phyloP scores from a whole-genome alignment of 2,329 filamentous ascomycete species.

The Colletotrichum camelliae region DNA sequence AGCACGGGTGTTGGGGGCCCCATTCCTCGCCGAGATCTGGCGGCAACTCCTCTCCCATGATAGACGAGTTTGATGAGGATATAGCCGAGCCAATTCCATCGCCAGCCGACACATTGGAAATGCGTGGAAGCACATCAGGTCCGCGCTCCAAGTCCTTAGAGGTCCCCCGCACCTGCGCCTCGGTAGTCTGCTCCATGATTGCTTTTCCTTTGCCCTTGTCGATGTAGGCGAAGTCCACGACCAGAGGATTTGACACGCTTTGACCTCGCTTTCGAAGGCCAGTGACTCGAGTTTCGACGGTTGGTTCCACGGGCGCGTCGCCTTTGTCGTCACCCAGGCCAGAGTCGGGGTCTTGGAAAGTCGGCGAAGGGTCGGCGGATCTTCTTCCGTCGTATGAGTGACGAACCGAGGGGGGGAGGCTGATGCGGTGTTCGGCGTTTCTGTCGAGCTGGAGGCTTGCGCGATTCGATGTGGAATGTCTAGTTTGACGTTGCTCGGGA shows the following conservation, averaged over 20 bases:
- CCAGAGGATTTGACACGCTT: conserved; percentile 29
- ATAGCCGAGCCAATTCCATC: conserved; percentile 60
- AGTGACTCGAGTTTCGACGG: conserved; percentile 19
- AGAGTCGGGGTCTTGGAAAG: conserved; percentile 22
- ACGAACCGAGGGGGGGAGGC: conserved; percentile 58
- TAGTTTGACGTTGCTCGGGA: conserved; percentile 53
- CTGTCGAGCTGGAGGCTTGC: conserved; percentile 59
- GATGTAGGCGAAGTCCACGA: conserved; percentile 22
- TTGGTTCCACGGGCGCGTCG: conserved; percentile 1
- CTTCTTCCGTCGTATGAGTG: conserved; percentile 59
- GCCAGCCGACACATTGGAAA: conserved; percentile 54
- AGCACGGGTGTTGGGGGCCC: conserved; percentile 94
- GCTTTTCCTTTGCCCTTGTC: conserved; percentile 59
- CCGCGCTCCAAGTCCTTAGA: conserved; percentile 63
- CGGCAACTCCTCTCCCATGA: conserved; percentile 69
- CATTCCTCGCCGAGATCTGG: conserved; percentile 78
- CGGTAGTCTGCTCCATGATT: conserved; percentile 48
- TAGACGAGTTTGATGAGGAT: conserved; percentile 64
- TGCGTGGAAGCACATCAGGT: conserved; percentile 46
- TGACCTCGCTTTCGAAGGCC: conserved; percentile 32
- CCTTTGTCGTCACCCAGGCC: conserved; percentile 12
- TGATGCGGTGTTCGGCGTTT: conserved; percentile 54
- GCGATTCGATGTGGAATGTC: conserved; percentile 47
- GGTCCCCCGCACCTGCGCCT: conserved; percentile 40
- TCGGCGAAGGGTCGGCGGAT: conserved; percentile 35